These are phyloP conservation scores for Penicillium pulvis DNA, from an alignment of 495 filamentous ascomycete species.

Conservation along the genomic window DNA sequence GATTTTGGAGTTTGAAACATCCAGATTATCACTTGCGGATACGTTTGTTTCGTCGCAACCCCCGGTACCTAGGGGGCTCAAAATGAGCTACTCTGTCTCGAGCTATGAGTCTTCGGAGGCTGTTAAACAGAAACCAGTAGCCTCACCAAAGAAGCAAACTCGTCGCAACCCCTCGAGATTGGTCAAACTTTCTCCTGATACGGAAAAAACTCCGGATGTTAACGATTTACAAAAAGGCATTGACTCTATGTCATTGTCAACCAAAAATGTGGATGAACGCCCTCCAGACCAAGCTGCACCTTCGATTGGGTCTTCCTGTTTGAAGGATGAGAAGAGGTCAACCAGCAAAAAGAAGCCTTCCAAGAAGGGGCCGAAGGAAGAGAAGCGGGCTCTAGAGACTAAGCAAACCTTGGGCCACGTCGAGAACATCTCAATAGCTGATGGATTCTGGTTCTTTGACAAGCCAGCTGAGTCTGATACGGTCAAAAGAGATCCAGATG, in stretches of 20 bases:
- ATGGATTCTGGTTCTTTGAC: conserved; percentile 42
- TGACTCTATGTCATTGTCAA: conserved; percentile 20
- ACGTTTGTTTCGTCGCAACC: conserved; percentile 6
- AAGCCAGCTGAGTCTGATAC: conserved; percentile 9
- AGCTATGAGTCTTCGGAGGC: not conserved
- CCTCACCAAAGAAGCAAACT: conserved; percentile 8
- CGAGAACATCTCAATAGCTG: conserved; percentile 30
- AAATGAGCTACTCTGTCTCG: conserved; percentile 26
- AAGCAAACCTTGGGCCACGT: conserved; percentile 23
- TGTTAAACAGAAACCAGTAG: not conserved
- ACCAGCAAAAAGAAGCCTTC: not conserved
- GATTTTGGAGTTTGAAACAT: conserved; percentile 14
- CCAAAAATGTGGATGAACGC: conserved; percentile 5
- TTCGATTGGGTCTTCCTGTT: not conserved
- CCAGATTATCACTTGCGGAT: conserved; percentile 7
- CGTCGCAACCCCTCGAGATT: conserved; percentile 5
- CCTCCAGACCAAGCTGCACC: not conserved
- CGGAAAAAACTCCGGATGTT: conserved; percentile 4
- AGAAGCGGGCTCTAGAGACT: not conserved
- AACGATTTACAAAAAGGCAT: conserved; percentile 26
- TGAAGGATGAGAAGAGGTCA: not conserved
- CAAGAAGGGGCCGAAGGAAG: not conserved
- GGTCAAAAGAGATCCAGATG: not conserved
- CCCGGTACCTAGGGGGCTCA: conserved; percentile 10
- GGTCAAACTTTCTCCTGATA: conserved; percentile 1